Conservation (phyloP, 306 rosid species). For the Glycine latifolia region DNA sequence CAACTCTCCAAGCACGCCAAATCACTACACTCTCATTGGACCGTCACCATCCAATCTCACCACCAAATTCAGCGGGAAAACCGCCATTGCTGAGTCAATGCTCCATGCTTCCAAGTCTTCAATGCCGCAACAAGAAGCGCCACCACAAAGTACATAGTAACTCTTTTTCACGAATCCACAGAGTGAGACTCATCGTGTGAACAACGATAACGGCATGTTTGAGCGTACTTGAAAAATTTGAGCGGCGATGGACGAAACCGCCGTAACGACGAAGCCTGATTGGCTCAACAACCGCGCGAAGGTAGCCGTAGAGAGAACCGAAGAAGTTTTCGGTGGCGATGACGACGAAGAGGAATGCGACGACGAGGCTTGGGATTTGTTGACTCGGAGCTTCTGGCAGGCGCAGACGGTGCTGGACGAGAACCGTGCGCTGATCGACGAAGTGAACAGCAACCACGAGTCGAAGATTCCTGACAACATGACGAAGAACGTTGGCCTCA, state of each 20-base stretch:
- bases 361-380: constrained; percentile 41
- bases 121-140: neutral
- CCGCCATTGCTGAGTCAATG: constrained; percentile 28
- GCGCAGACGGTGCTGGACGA: constrained; percentile 54
- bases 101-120: neutral
- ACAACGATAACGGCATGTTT: constrained; percentile 5
- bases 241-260: constrained; percentile 40
- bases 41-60: constrained; percentile 6
- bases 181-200: neutral
- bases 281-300: constrained; percentile 25
- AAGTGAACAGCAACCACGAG: constrained; percentile 53
- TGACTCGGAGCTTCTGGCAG: constrained; percentile 47
- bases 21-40: constrained; percentile 3
- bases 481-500: constrained; percentile 49
- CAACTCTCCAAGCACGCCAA: neutral
- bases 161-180: neutral
- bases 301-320: constrained; percentile 8
- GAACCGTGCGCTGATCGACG: constrained; percentile 48
- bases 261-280: neutral
- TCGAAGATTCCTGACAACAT: constrained; percentile 52
- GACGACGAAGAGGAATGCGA: neutral
- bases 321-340: neutral
- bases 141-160: neutral
- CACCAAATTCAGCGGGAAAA: neutral
- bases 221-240: constrained; percentile 5